Evolutionary conservation across 73 alveolate species (phyloP).

Genomic region (Uronychia setigera): DNA sequence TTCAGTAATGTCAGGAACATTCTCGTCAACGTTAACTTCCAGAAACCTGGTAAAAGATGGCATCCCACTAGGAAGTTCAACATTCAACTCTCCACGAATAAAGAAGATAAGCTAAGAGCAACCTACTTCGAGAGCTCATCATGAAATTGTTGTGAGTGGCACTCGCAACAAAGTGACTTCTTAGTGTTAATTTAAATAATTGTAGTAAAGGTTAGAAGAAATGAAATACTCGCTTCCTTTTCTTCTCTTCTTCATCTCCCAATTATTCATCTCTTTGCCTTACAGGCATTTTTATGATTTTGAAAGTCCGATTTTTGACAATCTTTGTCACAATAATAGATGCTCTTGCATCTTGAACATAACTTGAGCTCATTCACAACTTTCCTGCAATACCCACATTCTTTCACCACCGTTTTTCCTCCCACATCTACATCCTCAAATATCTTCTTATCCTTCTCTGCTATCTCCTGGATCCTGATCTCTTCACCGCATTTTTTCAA

Average conservation of each 20-base stretch:
- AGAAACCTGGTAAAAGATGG: no score
- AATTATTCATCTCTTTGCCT: background rate
- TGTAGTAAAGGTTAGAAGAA: no score
- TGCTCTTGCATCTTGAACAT: background rate
- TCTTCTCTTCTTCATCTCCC: no score
- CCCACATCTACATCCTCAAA: background rate
- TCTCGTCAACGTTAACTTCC: no score
- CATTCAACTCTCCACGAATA: background rate
- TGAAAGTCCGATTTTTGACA: background rate
- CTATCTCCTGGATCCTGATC: background rate
- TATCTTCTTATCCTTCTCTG: background rate
- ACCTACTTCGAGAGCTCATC: no score
- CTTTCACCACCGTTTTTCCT: background rate
- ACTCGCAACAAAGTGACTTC: no score
- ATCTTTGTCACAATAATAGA: background rate
- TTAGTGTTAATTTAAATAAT: no score
- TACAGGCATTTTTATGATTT: background rate
- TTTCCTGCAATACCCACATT: background rate
- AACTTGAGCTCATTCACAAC: background rate
- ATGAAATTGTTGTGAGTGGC: no score
- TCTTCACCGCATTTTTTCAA: background rate
- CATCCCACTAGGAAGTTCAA: background rate
- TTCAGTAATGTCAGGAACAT: no score
- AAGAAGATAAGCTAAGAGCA: background rate
- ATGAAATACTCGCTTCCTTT: no score